These are phyloP conservation scores for Talaromyces sp. DNA, from an alignment of 2,329 filamentous ascomycete genomes.

Conservation along the genomic window DNA sequence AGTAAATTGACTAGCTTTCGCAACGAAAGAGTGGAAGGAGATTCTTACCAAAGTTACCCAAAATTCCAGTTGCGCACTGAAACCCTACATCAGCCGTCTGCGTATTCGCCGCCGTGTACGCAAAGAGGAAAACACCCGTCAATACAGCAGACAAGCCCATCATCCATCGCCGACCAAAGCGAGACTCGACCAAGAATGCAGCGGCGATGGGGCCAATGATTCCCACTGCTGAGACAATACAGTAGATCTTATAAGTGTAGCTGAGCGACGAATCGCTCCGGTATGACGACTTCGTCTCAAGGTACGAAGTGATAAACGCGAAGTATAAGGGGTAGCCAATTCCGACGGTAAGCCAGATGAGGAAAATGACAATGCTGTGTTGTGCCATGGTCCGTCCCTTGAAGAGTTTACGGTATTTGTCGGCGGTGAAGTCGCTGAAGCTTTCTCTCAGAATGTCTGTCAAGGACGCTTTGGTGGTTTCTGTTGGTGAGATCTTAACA, in stretches of 20 bases:
- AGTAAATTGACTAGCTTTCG: background rate
- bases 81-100: slow-evolving; percentile 33
- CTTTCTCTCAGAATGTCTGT: slow-evolving; percentile 19
- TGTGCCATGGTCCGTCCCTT: slow-evolving; percentile 24
- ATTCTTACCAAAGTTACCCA: background rate
- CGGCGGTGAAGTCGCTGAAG: slow-evolving; percentile 25
- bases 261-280: background rate
- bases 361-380: slow-evolving; percentile 38
- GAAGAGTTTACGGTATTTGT: slow-evolving; percentile 29
- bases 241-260: background rate
- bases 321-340: slow-evolving; percentile 49
- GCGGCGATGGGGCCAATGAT: slow-evolving; percentile 39
- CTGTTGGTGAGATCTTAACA: background rate
- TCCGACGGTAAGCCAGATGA: slow-evolving; percentile 47
- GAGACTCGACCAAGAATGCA: slow-evolving; percentile 42
- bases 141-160: slow-evolving; percentile 45
- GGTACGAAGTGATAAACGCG: slow-evolving; percentile 47
- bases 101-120: slow-evolving; percentile 44
- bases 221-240: background rate
- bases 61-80: slow-evolving; percentile 40
- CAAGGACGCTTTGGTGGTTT: background rate
- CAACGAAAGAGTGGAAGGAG: background rate
- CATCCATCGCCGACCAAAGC: slow-evolving; percentile 44
- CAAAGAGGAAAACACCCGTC: slow-evolving; percentile 47
- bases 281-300: slow-evolving; percentile 33